A percentile compares a stretch with the other conserved stretches of the same genome.
phyloP scores from a whole-genome alignment of 345 rosid genomes.

The Sonneratia alba region DNA sequence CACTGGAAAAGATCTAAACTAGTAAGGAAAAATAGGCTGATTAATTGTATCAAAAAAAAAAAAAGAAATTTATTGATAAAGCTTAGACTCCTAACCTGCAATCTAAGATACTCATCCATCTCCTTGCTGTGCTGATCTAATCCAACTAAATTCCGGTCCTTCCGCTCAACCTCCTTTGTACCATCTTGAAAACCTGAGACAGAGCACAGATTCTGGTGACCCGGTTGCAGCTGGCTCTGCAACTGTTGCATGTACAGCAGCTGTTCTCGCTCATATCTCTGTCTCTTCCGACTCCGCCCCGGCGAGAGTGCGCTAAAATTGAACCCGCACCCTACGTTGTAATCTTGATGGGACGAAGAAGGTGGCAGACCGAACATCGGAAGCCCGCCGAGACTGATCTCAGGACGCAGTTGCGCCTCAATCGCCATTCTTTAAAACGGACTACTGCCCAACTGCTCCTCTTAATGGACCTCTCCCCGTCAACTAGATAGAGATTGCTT shows the following conservation, averaged over 20 bases:
- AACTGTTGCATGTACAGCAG: slow-evolving; percentile 6
- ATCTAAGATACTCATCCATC: slow-evolving; percentile 45
- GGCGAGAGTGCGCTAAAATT: slow-evolving; percentile 11
- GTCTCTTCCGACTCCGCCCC: slow-evolving; percentile 15
- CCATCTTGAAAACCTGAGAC: background rate
- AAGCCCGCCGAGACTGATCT: slow-evolving; percentile 21
- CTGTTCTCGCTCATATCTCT: slow-evolving; percentile 9
- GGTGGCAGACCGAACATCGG: slow-evolving; percentile 29
- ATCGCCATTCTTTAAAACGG: slow-evolving; percentile 46
- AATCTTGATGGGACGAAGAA: slow-evolving; percentile 23
- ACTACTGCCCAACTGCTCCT: background rate
- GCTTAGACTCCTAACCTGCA: slow-evolving; percentile 44
- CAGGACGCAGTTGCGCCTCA: slow-evolving; percentile 50
- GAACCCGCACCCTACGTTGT: slow-evolving; percentile 13
- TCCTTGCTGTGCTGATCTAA: slow-evolving; percentile 48
- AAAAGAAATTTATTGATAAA: background rate
- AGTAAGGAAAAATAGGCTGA: background rate
- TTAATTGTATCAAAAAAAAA: background rate
- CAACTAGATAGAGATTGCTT: background rate
- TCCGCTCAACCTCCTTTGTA: background rate
- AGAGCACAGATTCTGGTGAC: background rate
- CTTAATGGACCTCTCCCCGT: background rate
- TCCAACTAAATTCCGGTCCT: background rate
- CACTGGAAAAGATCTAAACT: no score
- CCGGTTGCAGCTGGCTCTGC: slow-evolving; percentile 14